These are phyloP conservation scores for Populus nigra DNA, from an alignment of 345 rosid species.

Conservation along the genomic window DNA sequence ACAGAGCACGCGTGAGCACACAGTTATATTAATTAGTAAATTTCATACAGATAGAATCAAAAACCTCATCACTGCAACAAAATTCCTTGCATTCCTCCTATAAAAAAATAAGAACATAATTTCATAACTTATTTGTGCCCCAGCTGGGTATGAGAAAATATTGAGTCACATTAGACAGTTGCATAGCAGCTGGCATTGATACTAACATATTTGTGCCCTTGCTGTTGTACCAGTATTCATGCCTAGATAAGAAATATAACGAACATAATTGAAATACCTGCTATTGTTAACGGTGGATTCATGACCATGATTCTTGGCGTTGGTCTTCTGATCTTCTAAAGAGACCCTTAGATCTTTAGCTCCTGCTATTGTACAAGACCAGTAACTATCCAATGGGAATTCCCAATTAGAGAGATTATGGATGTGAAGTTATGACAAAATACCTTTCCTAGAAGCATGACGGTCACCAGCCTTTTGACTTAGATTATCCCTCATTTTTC, in stretches of 20 bases:
- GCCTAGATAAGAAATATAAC: constrained; percentile 10
- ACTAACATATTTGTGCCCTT: neutral
- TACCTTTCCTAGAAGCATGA: neutral
- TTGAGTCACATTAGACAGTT: neutral
- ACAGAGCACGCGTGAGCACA: neutral
- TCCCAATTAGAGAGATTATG: neutral
- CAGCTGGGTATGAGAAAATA: neutral
- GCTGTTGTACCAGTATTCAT: neutral
- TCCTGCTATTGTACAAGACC: constrained; percentile 25
- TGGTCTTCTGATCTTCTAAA: constrained; percentile 31
- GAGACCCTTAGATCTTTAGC: constrained; percentile 21
- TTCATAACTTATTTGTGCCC: neutral
- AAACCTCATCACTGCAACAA: constrained; percentile 37
- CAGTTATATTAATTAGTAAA: neutral
- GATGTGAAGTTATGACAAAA: neutral
- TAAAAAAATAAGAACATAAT: neutral
- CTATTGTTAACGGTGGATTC: constrained; percentile 28
- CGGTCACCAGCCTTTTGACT: neutral
- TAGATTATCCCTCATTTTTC: neutral
- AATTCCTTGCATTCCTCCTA: constrained; percentile 28
- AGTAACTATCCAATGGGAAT: constrained; percentile 20
- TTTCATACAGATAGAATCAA: constrained; percentile 1
- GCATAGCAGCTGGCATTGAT: neutral
- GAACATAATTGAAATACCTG: constrained; percentile 41
- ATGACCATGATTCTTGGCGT: constrained; percentile 33